phyloP scores from a whole-genome alignment of 176 grass and related monocot species.

The Musa schizocarpa region DNA sequence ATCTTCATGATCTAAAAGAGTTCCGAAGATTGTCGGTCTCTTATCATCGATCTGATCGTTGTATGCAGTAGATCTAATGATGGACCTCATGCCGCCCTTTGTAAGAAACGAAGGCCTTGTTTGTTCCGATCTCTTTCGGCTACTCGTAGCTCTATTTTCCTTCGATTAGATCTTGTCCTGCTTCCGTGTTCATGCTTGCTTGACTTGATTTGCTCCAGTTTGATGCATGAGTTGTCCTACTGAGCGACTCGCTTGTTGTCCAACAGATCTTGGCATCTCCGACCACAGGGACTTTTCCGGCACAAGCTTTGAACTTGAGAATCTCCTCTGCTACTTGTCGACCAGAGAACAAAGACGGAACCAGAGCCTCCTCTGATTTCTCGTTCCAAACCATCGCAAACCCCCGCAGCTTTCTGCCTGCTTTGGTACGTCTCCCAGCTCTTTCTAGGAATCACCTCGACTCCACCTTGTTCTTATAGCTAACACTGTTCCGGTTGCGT shows the following conservation, averaged over 20 bases:
- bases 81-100: no score
- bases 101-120: no score
- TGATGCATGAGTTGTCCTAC: slow-evolving; percentile 2
- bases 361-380: slow-evolving; percentile 31
- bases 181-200: not conserved
- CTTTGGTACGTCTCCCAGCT: not conserved
- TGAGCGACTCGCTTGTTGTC: not conserved
- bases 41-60: no score
- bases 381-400: slow-evolving; percentile 48
- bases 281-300: slow-evolving; percentile 68
- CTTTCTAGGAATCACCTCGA: no score
- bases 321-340: slow-evolving; percentile 22
- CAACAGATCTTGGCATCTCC: slow-evolving; percentile 57
- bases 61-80: no score
- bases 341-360: slow-evolving; percentile 15
- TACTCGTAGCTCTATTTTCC: not conserved
- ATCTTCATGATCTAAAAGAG: no score
- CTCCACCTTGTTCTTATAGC: not conserved
- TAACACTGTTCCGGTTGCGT: not conserved
- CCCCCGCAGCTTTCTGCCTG: slow-evolving; percentile 5
- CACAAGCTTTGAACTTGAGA: slow-evolving; percentile 43
- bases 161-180: not conserved
- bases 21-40: no score
- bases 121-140: no score
- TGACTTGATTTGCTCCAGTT: not conserved